Conservation (phyloP, 1,139 yeast genomes). For the Hansenula sp. region DNA sequence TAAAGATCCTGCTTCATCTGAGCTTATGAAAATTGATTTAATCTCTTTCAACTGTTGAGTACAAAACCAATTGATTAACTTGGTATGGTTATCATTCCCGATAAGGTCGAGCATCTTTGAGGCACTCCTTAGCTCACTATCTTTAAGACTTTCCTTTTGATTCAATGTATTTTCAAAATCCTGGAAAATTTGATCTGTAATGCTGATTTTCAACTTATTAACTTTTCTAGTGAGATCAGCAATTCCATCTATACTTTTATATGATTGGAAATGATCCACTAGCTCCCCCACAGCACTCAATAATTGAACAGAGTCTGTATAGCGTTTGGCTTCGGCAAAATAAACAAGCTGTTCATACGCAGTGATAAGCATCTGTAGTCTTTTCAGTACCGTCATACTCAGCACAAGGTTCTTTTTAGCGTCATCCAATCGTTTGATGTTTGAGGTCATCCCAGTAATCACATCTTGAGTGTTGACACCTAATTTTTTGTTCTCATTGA, state of each 20-base stretch:
- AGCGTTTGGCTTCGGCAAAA: constrained; percentile 45
- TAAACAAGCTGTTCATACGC: constrained; percentile 66
- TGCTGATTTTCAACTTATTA: constrained; percentile 55
- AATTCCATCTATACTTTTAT: constrained; percentile 79
- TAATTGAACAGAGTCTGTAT: constrained; percentile 61
- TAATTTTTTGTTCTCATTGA: constrained; percentile 40
- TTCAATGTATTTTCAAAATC: constrained; percentile 55
- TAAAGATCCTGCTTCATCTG: constrained; percentile 91
- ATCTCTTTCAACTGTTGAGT: constrained; percentile 70
- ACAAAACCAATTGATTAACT: constrained; percentile 72
- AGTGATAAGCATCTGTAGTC: constrained; percentile 80
- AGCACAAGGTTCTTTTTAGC: constrained; percentile 78
- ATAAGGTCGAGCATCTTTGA: constrained; percentile 70
- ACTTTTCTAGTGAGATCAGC: constrained; percentile 64
- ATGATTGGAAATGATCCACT: constrained; percentile 71
- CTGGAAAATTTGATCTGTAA: constrained; percentile 68
- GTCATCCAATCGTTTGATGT: constrained; percentile 73
- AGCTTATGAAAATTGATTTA: constrained; percentile 62
- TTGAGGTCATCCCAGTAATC: constrained; percentile 67
- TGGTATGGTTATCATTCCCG: constrained; percentile 55
- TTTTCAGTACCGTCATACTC: constrained; percentile 80
- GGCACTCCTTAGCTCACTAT: constrained; percentile 38
- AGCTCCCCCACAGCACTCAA: constrained; percentile 78
- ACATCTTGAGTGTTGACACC: constrained; percentile 57
- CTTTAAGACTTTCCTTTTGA: constrained; percentile 26